Conservation (phyloP, 768 basidiomycete species). For the Lentinula guzmanii region DNA sequence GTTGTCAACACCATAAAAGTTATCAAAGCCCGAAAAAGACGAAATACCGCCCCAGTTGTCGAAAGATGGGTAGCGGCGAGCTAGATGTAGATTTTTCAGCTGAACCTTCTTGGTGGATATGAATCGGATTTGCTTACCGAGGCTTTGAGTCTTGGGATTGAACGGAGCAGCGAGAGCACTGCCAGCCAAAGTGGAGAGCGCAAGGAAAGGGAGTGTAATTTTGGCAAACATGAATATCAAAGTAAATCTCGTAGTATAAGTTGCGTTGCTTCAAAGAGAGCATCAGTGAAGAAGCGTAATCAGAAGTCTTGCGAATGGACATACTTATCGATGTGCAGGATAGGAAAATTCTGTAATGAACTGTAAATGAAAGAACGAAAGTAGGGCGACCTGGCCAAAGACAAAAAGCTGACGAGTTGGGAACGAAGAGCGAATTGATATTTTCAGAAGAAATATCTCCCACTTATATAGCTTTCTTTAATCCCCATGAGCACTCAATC, state of each 20-base stretch:
- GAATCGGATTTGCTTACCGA: constrained; percentile 16
- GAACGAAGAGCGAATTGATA: neutral
- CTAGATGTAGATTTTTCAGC: neutral
- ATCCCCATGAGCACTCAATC: neutral
- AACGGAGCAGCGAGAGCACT: constrained; percentile 23
- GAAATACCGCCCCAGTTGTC: constrained; percentile 13
- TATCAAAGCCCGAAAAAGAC: constrained; percentile 9
- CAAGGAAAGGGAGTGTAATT: constrained; percentile 25
- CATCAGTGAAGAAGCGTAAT: neutral
- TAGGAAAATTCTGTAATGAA: neutral
- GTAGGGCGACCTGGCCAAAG: neutral
- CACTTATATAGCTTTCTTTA: neutral
- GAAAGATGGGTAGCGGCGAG: constrained; percentile 9
- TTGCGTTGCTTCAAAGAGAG: neutral
- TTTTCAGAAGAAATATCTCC: neutral
- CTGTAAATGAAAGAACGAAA: neutral
- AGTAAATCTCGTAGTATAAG: neutral
- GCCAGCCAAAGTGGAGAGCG: constrained; percentile 23
- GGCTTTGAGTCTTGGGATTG: constrained; percentile 16
- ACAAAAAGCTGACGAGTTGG: neutral
- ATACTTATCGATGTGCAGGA: neutral
- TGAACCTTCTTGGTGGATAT: too few relatives aligned
- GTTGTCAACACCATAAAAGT: constrained; percentile 14
- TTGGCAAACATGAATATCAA: constrained; percentile 30
- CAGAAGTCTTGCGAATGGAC: neutral